These are phyloP conservation scores for Micractinium conductrix DNA, from an alignment of 139 green algal genomes.

Conservation along the genomic window DNA sequence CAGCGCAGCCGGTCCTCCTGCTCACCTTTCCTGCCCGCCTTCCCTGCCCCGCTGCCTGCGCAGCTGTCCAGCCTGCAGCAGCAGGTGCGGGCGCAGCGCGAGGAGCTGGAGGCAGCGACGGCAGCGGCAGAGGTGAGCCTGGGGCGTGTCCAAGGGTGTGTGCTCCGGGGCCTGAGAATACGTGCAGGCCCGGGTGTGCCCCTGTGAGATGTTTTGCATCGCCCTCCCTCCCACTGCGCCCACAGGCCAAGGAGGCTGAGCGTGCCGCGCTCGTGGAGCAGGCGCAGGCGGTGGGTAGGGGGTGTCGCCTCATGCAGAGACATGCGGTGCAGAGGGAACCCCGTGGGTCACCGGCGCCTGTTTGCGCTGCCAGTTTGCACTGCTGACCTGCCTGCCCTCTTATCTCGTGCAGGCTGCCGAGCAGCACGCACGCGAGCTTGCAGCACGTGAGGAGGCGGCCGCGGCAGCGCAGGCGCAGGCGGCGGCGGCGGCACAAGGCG, in stretches of 20 bases:
- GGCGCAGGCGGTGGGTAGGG: constrained; percentile 9
- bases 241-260: constrained; percentile 40
- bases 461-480: constrained; percentile 15
- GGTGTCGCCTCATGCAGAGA: too few relatives aligned
- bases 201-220: too few relatives aligned
- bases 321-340: too few relatives aligned
- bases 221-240: background rate
- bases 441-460: constrained; percentile 43
- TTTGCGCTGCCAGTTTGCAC: too few relatives aligned
- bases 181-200: too few relatives aligned
- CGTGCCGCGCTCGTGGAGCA: constrained; percentile 53
- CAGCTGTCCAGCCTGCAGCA: constrained; percentile 38
- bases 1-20: too few relatives aligned
- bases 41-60: background rate
- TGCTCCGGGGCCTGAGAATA: too few relatives aligned
- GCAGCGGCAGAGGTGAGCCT: background rate
- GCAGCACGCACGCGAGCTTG: constrained; percentile 48
- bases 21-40: background rate
- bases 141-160: too few relatives aligned
- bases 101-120: constrained; percentile 36
- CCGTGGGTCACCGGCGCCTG: too few relatives aligned
- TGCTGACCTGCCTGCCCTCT: too few relatives aligned
- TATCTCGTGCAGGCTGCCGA: constrained; percentile 39
- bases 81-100: constrained; percentile 5
- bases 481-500: background rate